These are phyloP conservation scores for Arbutus unedo DNA, from an alignment of 148 eudicot genomes.

Conservation along the genomic window DNA sequence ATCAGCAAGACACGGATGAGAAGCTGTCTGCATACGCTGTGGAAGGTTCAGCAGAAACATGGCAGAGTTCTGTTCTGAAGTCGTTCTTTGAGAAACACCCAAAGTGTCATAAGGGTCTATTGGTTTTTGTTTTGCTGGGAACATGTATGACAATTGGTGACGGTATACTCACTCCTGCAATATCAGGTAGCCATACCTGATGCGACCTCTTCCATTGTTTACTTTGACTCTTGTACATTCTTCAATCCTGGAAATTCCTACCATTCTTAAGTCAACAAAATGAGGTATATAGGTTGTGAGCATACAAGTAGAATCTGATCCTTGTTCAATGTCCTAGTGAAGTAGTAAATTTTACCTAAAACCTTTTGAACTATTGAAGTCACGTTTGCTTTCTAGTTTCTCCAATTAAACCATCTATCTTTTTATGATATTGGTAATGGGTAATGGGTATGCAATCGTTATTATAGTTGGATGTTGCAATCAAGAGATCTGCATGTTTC, in stretches of 20 bases:
- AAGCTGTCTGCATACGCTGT: constrained; percentile 40
- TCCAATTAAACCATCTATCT: neutral
- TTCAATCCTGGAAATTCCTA: neutral
- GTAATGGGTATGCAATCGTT: neutral
- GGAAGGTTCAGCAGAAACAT: constrained; percentile 35
- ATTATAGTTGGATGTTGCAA: neutral
- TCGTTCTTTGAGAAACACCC: constrained; percentile 47
- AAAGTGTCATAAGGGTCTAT: constrained; percentile 42
- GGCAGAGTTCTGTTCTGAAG: constrained; percentile 40
- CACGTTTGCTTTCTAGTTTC: neutral
- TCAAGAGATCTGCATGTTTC: neutral
- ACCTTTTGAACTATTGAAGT: neutral
- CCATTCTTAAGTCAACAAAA: neutral
- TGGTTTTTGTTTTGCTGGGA: constrained; percentile 60
- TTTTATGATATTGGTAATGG: neutral
- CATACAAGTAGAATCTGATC: neutral
- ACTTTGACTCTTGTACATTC: neutral
- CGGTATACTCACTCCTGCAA: constrained; percentile 65
- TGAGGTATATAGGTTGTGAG: neutral
- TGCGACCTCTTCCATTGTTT: neutral
- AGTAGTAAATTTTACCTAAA: neutral
- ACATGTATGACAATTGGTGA: constrained; percentile 71
- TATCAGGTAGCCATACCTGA: constrained; percentile 42
- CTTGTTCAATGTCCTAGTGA: neutral
- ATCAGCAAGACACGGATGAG: constrained; percentile 44